Percentiles rank a stretch among this genome's conserved stretches.
phyloP scores from a whole-genome alignment of 176 grass and related monocot genomes.

The Themeda triandra region DNA sequence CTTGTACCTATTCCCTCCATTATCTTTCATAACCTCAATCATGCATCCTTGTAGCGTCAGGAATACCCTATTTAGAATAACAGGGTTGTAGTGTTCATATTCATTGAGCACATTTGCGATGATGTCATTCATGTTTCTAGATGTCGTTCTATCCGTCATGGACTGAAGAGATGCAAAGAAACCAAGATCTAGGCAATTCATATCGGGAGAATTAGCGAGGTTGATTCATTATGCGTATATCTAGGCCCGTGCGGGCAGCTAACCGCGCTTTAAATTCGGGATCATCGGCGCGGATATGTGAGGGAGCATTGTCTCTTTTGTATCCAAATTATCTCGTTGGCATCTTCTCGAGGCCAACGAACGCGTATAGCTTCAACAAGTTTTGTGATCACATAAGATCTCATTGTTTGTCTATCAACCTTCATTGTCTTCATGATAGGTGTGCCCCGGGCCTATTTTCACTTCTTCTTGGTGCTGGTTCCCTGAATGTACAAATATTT shows the following conservation, averaged over 20 bases:
- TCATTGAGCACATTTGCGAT: background rate
- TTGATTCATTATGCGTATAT: background rate
- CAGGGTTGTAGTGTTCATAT: background rate
- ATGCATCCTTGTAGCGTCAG: background rate
- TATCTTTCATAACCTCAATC: background rate
- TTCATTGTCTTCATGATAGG: background rate
- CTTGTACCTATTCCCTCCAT: background rate
- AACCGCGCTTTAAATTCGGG: background rate
- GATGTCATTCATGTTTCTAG: background rate
- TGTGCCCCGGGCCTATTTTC: background rate
- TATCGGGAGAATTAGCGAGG: background rate
- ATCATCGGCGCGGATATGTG: background rate
- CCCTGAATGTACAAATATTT: background rate
- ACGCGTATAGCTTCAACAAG: too few relatives aligned
- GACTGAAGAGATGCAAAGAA: background rate
- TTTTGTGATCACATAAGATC: too few relatives aligned
- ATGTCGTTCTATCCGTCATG: background rate
- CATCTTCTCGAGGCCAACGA: too few relatives aligned
- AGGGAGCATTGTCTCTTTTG: too few relatives aligned
- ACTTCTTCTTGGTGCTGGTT: background rate
- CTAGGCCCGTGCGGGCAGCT: background rate
- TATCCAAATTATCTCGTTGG: too few relatives aligned
- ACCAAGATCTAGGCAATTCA: background rate
- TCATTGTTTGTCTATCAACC: too few relatives aligned
- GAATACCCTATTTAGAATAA: background rate